These are phyloP conservation scores for Neospermospora avenae DNA, from an alignment of 2,329 filamentous ascomycete species.

Conservation along the genomic window DNA sequence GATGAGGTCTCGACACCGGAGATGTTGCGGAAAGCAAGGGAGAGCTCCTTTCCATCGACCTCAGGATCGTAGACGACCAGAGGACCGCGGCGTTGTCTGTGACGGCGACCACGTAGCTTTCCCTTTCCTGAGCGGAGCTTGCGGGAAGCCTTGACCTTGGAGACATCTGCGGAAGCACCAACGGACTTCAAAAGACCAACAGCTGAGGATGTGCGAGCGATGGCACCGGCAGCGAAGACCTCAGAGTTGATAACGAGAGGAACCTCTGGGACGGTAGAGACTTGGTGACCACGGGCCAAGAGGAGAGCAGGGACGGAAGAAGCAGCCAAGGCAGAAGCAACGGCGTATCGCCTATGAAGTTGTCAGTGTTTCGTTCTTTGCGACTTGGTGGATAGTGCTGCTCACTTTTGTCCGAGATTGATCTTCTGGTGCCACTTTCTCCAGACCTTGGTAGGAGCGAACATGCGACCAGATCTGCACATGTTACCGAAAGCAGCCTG, in stretches of 20 bases:
- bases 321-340: constrained; percentile 93
- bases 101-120: constrained; percentile 94
- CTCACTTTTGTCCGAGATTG: constrained; percentile 94
- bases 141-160: constrained; percentile 94
- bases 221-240: constrained; percentile 73
- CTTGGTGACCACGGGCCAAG: constrained; percentile 93
- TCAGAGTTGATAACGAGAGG: constrained; percentile 93
- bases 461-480: constrained; percentile 99
- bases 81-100: constrained; percentile 96
- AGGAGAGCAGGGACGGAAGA: constrained; percentile 93
- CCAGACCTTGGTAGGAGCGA: constrained; percentile 99
- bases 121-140: constrained; percentile 99
- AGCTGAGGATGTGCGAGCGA: constrained; percentile 86
- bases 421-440: constrained; percentile 99
- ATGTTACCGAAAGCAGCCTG: constrained; percentile 99
- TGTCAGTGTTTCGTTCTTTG: constrained; percentile 32
- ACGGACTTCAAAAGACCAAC: constrained; percentile 84
- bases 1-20: constrained; percentile 95
- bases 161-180: constrained; percentile 84
- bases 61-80: constrained; percentile 97
- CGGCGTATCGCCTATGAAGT: constrained; percentile 79
- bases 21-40: constrained; percentile 97
- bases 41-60: constrained; percentile 90
- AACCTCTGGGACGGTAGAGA: constrained; percentile 90
- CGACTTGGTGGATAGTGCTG: constrained; percentile 7